Percentiles rank a stretch among this genome's conserved stretches.
phyloP scores from a whole-genome alignment of 768 basidiomycete genomes.

The Xerocomus potaroensis region DNA sequence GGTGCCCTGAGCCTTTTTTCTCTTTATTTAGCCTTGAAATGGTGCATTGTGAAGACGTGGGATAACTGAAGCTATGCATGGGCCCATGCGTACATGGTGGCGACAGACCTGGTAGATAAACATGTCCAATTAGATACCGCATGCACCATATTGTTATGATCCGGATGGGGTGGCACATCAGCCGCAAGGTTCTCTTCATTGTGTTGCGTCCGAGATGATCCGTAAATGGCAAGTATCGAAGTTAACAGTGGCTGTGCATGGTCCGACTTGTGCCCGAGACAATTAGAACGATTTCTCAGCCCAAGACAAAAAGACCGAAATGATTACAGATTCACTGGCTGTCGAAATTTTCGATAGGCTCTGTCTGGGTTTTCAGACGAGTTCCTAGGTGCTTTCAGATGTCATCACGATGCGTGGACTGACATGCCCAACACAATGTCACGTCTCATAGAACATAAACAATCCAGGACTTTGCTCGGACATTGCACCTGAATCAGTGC shows the following conservation, averaged over 20 bases:
- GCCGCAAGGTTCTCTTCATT: slow-evolving; percentile 1
- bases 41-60: not conserved
- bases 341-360: not conserved
- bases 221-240: slow-evolving; percentile 24
- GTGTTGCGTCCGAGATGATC: slow-evolving; percentile 1
- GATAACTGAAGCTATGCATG: too few species aligned
- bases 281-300: slow-evolving; percentile 15
- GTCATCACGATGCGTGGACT: not conserved
- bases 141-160: not conserved
- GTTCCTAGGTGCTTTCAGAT: not conserved
- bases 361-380: not conserved
- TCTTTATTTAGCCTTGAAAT: not conserved
- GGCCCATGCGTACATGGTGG: not conserved
- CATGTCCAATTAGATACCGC: not conserved
- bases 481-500: not conserved
- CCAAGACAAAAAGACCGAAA: slow-evolving; percentile 17
- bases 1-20: slow-evolving; percentile 5
- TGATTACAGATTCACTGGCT: not conserved
- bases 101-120: not conserved
- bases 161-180: not conserved
- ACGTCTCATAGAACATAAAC: not conserved
- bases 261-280: slow-evolving; percentile 14
- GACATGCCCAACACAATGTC: not conserved
- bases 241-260: slow-evolving; percentile 16
- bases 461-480: not conserved